Evolutionary conservation across 495 filamentous ascomycete genomes (phyloP).

Genomic region (Penicillium flavigenum): DNA sequence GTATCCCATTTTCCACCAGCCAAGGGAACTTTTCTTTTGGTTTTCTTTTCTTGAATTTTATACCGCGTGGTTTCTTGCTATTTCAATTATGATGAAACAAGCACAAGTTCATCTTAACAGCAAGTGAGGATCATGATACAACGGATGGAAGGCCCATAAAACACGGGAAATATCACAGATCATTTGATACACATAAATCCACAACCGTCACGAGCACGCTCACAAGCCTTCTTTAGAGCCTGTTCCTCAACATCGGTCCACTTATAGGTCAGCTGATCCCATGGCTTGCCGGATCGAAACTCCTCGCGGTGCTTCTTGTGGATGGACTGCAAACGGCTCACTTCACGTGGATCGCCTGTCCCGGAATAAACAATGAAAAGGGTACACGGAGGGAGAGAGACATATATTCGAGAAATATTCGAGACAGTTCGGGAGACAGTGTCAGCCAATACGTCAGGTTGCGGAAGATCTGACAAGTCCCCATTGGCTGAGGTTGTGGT

Average conservation of each 20-base stretch:
- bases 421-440: conserved; percentile 50
- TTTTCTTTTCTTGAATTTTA: too few relatives aligned
- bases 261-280: conserved; percentile 82
- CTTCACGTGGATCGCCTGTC: conserved; percentile 80
- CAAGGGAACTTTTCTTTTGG: too few relatives aligned
- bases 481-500: conserved; percentile 12
- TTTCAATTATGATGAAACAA: too few relatives aligned
- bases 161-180: not conserved
- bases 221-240: conserved; percentile 67
- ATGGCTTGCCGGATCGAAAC: conserved; percentile 70
- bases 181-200: conserved; percentile 81
- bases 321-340: conserved; percentile 69
- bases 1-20: too few relatives aligned
- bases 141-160: not conserved
- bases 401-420: conserved; percentile 68
- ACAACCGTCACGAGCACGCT: conserved; percentile 69
- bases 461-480: conserved; percentile 5
- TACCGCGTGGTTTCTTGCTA: too few relatives aligned
- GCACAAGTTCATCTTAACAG: too few relatives aligned
- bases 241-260: conserved; percentile 92
- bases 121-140: too few relatives aligned
- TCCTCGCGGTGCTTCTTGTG: conserved; percentile 73
- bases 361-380: conserved; percentile 87
- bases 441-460: conserved; percentile 34
- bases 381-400: conserved; percentile 76